A percentile compares a stretch with the other conserved stretches of the same genome.
phyloP scores from a whole-genome alignment of 441 rosid genomes.

The Pelargonium australe region DNA sequence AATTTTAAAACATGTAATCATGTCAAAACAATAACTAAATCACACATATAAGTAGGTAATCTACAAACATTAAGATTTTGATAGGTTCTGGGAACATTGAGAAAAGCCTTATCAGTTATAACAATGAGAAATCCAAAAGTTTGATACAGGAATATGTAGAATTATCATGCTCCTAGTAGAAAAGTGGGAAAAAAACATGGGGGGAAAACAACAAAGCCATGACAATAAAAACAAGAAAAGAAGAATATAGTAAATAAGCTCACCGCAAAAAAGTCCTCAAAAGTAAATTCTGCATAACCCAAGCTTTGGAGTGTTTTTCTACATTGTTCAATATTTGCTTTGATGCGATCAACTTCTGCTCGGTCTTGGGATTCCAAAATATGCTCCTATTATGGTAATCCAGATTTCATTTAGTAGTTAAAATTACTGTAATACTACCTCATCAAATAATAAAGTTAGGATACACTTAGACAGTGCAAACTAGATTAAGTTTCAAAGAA shows the following conservation, averaged over 20 bases:
- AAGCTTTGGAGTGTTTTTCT: conserved; percentile 55
- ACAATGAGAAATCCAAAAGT: too few species aligned
- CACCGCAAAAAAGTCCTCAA: conserved; percentile 94
- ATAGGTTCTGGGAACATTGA: too few species aligned
- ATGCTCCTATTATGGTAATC: conserved; percentile 18
- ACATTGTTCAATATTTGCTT: conserved; percentile 24
- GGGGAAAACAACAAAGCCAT: neutral
- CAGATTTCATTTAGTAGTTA: neutral
- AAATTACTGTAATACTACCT: neutral
- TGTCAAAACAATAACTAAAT: too few species aligned
- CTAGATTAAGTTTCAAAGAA: neutral
- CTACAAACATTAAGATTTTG: too few species aligned
- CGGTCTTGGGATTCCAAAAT: conserved; percentile 26
- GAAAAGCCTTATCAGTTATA: too few species aligned
- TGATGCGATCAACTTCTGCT: conserved; percentile 23
- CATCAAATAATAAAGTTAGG: neutral
- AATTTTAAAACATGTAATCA: too few species aligned
- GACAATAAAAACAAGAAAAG: too few species aligned
- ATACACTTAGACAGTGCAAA: neutral
- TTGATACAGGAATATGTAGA: too few species aligned
- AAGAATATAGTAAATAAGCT: conserved; percentile 13
- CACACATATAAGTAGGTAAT: too few species aligned
- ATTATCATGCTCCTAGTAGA: neutral
- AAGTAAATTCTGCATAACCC: conserved; percentile 84
- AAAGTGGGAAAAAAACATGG: neutral